A percentile compares a stretch with the other conserved stretches of the same genome.
These are phyloP conservation scores for Eimeria necatrix DNA, from an alignment of 169 alveolate species.

Conservation along the genomic window DNA sequence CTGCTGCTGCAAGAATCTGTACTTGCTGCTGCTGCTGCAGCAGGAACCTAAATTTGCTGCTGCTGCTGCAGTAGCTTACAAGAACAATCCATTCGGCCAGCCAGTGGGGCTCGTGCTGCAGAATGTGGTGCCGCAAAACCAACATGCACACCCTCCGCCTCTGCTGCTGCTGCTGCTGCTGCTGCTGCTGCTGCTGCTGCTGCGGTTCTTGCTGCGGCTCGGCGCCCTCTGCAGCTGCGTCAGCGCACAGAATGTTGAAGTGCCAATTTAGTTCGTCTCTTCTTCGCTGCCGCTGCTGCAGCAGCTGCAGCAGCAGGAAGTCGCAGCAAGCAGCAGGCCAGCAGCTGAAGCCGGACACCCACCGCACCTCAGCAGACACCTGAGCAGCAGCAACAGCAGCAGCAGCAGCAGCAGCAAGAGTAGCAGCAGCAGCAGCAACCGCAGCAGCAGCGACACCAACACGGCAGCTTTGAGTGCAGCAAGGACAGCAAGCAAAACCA, in stretches of 20 bases:
- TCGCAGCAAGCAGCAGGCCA: conserved; percentile 30
- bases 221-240: not conserved
- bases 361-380: conserved; percentile 40
- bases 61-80: not conserved
- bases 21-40: not conserved
- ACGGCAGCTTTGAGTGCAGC: no score
- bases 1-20: no score
- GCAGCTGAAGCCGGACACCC: not conserved
- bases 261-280: not conserved
- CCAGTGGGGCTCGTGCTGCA: conserved; percentile 4
- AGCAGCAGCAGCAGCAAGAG: not conserved
- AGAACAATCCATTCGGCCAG: not conserved
- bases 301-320: not conserved
- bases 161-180: not conserved
- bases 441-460: not conserved
- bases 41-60: not conserved
- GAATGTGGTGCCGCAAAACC: not conserved
- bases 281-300: not conserved
- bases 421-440: no score
- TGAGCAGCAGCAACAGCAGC: conserved; percentile 1
- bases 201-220: not conserved
- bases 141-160: not conserved
- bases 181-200: not conserved
- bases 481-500: no score
- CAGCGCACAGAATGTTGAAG: conserved; percentile 12